Evolutionary conservation across 169 alveolate species (phyloP), one percentile per base, ranked within the genome.

Genomic region (Plasmodium vivax): DNA sequence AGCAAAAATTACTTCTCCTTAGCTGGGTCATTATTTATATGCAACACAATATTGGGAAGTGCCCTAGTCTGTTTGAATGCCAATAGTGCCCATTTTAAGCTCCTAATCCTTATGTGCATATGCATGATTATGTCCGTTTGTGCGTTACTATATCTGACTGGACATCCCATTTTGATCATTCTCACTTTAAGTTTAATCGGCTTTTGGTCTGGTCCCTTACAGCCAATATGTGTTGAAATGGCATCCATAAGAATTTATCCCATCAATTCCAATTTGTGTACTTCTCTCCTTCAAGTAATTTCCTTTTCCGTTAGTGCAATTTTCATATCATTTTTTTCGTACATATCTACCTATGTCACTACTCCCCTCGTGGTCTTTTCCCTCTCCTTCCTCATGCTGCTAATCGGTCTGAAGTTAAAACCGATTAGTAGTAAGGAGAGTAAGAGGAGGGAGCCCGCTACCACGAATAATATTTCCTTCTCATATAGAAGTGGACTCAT

Each of bases 181-280:
- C 19, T 84, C 10, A 71, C 72, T 38, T 19, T 84, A 16, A 72
- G 92, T 84, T 41, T 72, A 71, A 84, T 84, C 14, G 92, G 92
- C 2, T 84, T 84, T 68, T 84, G 92, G 92, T 84, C 77, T 32
- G 92, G 92, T 16, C 92, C 92, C 2, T n/a, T 84, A n/a, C 92
- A 84, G 47, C 92, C 92, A 71, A 34, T 84, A 84, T 68, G 83
- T 68, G 83, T 84, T 43, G 92, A 84, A 72, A 84, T 84, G 92
- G 92, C 92, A n/a, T 68, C 83, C 34, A 84, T 84, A n/a, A 68
- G 56, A 43, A 82, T 84, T 16, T 71, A 84, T 72, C 92, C 92
- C 38, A 68, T 84, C 47, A 84, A 62, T 71, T 84, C 92, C 27
- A 84, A 84, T 84, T 71, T 84, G n/a, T 84, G 92, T 68, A 84